Percentiles rank a stretch among this genome's conserved stretches.
Evolutionary conservation across 2,329 filamentous ascomycete genomes (phyloP).

Genomic region (Trichoderma harzianum): DNA sequence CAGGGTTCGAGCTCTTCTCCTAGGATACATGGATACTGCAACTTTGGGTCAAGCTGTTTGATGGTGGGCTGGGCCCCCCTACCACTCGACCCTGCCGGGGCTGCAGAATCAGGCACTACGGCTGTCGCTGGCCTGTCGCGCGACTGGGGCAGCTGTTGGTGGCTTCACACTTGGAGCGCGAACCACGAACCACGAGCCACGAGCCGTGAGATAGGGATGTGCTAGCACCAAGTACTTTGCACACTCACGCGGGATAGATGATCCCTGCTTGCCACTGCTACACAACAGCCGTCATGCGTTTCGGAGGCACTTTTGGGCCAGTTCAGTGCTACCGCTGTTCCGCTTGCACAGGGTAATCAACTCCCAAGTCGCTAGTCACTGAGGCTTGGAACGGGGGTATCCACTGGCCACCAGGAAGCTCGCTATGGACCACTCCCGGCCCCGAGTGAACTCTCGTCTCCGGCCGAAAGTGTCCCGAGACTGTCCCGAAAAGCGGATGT

Average conservation of each 20-base stretch:
- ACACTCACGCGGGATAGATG: background rate
- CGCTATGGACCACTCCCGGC: background rate
- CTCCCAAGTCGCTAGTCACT: background rate
- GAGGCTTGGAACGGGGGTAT: background rate
- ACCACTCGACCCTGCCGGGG: background rate
- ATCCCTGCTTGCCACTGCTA: constrained; percentile 7
- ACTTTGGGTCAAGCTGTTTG: constrained; percentile 9
- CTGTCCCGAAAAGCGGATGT: constrained; percentile 9
- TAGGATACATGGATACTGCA: background rate
- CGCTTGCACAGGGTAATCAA: background rate
- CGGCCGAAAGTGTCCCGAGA: constrained; percentile 16
- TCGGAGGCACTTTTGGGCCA: constrained; percentile 16
- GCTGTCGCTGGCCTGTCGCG: constrained; percentile 18
- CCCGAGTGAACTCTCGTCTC: constrained; percentile 9
- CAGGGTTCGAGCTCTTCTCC: constrained; percentile 9
- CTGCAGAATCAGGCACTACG: constrained; percentile 16
- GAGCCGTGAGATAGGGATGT: constrained; percentile 5
- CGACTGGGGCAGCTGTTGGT: constrained; percentile 2
- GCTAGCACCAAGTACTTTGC: background rate
- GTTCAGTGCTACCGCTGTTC: background rate
- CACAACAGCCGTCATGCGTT: constrained; percentile 12
- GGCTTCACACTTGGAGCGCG: constrained; percentile 8
- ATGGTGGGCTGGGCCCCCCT: background rate
- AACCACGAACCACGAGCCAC: constrained; percentile 16
- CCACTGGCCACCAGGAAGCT: background rate